These are phyloP conservation scores for Wickerhamomyces pijperi DNA, from an alignment of 805 yeast genomes.

Conservation along the genomic window DNA sequence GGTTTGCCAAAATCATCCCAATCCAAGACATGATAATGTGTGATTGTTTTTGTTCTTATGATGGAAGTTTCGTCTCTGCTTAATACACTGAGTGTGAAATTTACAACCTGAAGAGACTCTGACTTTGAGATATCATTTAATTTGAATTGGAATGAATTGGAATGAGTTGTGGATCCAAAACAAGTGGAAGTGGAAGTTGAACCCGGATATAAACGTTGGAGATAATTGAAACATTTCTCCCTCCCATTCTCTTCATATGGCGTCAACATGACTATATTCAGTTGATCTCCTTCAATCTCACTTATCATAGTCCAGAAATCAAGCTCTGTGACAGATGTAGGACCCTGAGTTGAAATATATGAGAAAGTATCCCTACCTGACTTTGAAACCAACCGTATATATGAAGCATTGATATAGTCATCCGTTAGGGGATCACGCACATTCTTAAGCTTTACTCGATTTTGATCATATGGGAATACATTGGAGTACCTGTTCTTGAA, in stretches of 20 bases:
- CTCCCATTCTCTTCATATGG: constrained; percentile 60
- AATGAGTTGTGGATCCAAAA: background rate
- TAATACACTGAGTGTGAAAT: background rate
- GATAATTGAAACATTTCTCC: constrained; percentile 72
- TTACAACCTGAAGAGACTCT: constrained; percentile 1
- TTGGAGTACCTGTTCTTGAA: constrained; percentile 48
- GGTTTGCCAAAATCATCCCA: constrained; percentile 84
- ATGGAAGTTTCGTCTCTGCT: background rate
- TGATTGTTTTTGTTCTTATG: background rate
- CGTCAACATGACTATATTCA: constrained; percentile 59
- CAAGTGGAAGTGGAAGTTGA: background rate
- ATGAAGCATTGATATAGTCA: constrained; percentile 17
- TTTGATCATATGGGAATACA: constrained; percentile 55
- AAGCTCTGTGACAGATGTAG: constrained; percentile 55
- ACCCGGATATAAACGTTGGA: background rate
- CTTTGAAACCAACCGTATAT: constrained; percentile 3
- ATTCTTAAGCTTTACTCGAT: constrained; percentile 34
- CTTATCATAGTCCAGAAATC: constrained; percentile 86
- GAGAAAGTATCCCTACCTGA: constrained; percentile 8
- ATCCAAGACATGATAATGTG: constrained; percentile 26
- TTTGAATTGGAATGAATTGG: constrained; percentile 6
- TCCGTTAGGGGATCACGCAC: constrained; percentile 5
- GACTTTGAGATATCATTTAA: constrained; percentile 10
- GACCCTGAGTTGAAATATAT: constrained; percentile 77
- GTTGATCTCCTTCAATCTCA: constrained; percentile 47